Evolutionary conservation across 805 yeast genomes (phyloP).

Genomic region (Wickerhamiella kurtzmanii): DNA sequence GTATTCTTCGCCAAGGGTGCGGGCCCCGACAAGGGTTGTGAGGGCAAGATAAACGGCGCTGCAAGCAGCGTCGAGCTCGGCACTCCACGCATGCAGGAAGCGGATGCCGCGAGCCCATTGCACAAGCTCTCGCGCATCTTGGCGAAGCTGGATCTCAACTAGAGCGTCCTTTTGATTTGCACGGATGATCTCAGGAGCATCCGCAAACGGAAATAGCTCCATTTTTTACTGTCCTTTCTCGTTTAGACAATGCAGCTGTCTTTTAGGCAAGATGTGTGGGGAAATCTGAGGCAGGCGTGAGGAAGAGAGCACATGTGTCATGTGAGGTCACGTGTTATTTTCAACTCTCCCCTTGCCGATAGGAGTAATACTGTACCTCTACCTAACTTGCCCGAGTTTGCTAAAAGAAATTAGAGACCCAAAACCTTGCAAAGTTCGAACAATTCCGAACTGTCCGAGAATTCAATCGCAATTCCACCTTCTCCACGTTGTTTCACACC

Average conservation of each 20-base stretch:
- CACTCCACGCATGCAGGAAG: constrained; percentile 48
- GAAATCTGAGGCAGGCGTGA: no score
- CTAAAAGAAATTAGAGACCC: no score
- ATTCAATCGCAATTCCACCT: no score
- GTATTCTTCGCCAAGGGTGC: constrained; percentile 91
- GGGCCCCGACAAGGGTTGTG: constrained; percentile 62
- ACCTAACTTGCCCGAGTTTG: no score
- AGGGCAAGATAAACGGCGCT: constrained; percentile 52
- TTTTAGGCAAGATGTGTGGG: no score
- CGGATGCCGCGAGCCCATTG: constrained; percentile 39
- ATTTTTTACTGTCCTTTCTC: no score
- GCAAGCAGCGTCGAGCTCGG: constrained; percentile 45
- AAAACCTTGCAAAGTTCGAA: no score
- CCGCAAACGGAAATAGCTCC: constrained; percentile 49
- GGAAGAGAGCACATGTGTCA: no score
- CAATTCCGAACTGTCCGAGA: no score
- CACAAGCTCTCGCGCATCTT: constrained; percentile 43
- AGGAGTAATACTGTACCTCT: no score
- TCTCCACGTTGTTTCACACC: no score
- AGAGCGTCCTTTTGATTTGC: constrained; percentile 84
- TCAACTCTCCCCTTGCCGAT: background rate
- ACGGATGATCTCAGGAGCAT: constrained; percentile 78
- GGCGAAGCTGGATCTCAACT: constrained; percentile 42
- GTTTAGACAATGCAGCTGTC: no score
- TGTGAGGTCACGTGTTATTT: background rate